Percentiles rank a stretch among this genome's conserved stretches.
Conservation (phyloP, 306 rosid species). For the Glycine tomentella region DNA sequence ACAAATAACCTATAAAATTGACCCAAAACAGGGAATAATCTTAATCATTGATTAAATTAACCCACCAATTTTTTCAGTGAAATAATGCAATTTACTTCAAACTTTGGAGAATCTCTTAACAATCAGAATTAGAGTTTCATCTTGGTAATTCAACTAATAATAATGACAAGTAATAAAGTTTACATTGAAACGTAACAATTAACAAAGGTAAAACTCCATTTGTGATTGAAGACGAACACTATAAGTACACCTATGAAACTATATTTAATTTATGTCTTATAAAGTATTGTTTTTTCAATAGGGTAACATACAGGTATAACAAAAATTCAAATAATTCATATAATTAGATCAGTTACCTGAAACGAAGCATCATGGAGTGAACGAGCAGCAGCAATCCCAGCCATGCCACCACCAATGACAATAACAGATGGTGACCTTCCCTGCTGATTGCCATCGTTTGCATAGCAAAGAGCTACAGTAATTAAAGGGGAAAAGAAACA, state of each 20-base stretch:
- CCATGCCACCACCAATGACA: constrained; percentile 93
- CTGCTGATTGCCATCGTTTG: constrained; percentile 52
- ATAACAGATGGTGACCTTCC: constrained; percentile 89
- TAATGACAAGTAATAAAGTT: neutral
- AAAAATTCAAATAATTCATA: neutral
- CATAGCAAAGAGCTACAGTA: constrained; percentile 68
- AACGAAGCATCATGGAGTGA: constrained; percentile 92
- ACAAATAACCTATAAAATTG: too few species aligned
- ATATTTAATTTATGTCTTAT: too few species aligned
- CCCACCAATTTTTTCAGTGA: neutral
- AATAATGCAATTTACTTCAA: neutral
- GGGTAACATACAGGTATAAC: neutral
- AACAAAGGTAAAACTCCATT: too few species aligned
- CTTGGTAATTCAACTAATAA: neutral
- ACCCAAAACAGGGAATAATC: constrained; percentile 13
- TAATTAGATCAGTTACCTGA: constrained; percentile 61
- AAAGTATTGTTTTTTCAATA: neutral
- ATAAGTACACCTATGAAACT: too few species aligned
- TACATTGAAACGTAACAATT: neutral
- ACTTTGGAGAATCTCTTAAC: neutral
- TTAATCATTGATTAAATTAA: neutral
- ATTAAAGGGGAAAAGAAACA: neutral
- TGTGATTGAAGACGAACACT: too few species aligned
- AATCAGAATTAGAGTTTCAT: too few species aligned
- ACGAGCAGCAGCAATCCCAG: constrained; percentile 96